These are phyloP conservation scores for Sindora glabra DNA, from an alignment of 306 rosid genomes.

Conservation along the genomic window DNA sequence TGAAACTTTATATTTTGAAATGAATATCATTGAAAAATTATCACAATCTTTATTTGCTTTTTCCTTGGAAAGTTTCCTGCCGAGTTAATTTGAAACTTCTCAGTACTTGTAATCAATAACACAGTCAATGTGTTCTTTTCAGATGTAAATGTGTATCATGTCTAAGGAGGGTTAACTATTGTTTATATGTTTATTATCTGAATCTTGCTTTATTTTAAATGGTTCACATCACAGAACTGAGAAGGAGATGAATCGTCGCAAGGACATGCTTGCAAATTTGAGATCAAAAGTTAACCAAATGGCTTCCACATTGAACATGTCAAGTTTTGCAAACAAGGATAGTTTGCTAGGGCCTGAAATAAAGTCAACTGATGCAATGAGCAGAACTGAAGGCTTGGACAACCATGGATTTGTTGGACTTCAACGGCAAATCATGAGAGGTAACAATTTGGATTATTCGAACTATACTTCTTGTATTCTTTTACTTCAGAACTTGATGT, in stretches of 20 bases:
- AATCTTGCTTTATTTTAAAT: conserved; percentile 15
- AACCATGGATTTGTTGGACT: conserved; percentile 79
- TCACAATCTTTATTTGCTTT: neutral
- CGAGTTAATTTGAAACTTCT: neutral
- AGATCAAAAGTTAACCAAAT: conserved; percentile 79
- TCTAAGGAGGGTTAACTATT: no score
- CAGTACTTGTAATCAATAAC: neutral
- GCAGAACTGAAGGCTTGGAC: conserved; percentile 75
- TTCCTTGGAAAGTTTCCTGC: neutral
- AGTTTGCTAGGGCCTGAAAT: conserved; percentile 91
- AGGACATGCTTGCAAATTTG: conserved; percentile 66
- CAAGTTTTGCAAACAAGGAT: conserved; percentile 82
- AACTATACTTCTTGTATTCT: conserved; percentile 1
- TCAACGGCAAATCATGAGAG: conserved; percentile 88
- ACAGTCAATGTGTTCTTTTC: neutral
- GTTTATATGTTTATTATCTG: conserved; percentile 11
- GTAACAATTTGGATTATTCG: conserved; percentile 31
- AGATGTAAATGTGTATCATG: neutral
- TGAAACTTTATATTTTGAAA: neutral
- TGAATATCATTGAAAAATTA: neutral
- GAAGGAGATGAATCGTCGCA: conserved; percentile 98
- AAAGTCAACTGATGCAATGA: conserved; percentile 66
- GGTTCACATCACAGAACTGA: conserved; percentile 59
- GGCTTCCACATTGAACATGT: conserved; percentile 81
- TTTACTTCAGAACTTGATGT: conserved; percentile 18